These are phyloP conservation scores for Rhizophlyctis rosea DNA, from an alignment of 192 early-diverging fungal species.

Conservation along the genomic window DNA sequence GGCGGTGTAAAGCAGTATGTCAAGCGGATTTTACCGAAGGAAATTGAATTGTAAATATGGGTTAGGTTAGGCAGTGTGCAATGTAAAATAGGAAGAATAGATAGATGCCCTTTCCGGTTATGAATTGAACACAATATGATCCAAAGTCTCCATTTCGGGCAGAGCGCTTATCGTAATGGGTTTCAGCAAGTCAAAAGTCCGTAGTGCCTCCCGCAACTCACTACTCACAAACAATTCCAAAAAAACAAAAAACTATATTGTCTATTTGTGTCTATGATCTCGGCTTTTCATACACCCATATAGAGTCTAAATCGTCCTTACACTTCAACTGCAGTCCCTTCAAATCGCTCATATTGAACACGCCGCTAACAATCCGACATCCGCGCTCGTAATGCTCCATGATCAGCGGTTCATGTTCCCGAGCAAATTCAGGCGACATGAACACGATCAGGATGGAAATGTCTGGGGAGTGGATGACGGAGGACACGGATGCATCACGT, in stretches of 20 bases:
- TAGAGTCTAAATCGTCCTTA: constrained; percentile 44
- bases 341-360: constrained; percentile 52
- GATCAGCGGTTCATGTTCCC: constrained; percentile 44
- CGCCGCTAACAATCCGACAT: constrained; percentile 47
- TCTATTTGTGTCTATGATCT: neutral
- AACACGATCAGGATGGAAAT: constrained; percentile 50
- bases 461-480: constrained; percentile 17
- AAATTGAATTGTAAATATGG: too few relatives aligned
- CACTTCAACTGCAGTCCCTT: constrained; percentile 33
- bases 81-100: neutral
- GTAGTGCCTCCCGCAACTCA: too few relatives aligned
- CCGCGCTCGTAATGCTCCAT: constrained; percentile 42
- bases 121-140: neutral
- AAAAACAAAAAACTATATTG: too few relatives aligned
- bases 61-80: neutral
- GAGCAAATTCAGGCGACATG: constrained; percentile 47
- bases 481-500: neutral
- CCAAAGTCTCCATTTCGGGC: too few relatives aligned
- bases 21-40: too few relatives aligned
- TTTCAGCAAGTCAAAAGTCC: too few relatives aligned
- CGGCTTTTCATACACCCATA: constrained; percentile 47
- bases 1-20: constrained; percentile 68
- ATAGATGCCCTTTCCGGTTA: neutral
- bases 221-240: too few relatives aligned
- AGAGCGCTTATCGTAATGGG: too few relatives aligned